A percentile compares a stretch with the other conserved stretches of the same genome.
Evolutionary conservation across 257 asterid genomes (phyloP).

Genomic region (Catharanthus roseus): DNA sequence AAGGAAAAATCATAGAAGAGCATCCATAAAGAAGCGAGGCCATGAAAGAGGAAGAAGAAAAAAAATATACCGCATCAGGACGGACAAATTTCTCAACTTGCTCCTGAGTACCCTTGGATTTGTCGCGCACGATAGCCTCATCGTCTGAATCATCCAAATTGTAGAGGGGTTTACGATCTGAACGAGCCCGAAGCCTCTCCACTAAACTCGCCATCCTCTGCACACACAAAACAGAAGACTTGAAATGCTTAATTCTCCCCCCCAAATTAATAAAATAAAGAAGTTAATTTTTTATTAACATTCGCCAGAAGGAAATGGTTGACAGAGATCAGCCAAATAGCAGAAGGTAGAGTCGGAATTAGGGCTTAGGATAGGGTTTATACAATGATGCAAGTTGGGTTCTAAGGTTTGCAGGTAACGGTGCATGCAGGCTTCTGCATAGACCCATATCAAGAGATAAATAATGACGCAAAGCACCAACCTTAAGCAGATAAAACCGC

Average conservation of each 20-base stretch:
- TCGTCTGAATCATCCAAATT: conserved; percentile 90
- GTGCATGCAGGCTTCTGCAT: neutral
- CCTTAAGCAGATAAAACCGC: neutral
- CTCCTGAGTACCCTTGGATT: conserved; percentile 31
- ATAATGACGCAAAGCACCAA: neutral
- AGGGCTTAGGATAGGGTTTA: conserved; percentile 6
- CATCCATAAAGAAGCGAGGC: neutral
- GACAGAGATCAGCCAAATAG: neutral
- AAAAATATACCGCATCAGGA: conserved; percentile 35
- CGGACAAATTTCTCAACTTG: conserved; percentile 31
- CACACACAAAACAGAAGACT: conserved; percentile 3
- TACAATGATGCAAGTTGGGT: neutral
- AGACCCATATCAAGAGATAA: neutral
- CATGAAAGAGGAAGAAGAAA: neutral
- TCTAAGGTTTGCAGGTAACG: neutral
- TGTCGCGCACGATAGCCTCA: conserved; percentile 35
- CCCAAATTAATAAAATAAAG: neutral
- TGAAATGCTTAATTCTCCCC: neutral
- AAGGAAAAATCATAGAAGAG: neutral
- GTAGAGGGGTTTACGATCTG: conserved; percentile 80
- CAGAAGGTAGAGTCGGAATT: neutral
- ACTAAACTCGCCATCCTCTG: conserved; percentile 51
- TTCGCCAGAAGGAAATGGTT: neutral
- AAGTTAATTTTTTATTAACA: neutral
- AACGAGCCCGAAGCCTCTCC: conserved; percentile 64